Evolutionary conservation across 2,329 filamentous ascomycete genomes (phyloP).

Genomic region (Rugonectria rugulosa): DNA sequence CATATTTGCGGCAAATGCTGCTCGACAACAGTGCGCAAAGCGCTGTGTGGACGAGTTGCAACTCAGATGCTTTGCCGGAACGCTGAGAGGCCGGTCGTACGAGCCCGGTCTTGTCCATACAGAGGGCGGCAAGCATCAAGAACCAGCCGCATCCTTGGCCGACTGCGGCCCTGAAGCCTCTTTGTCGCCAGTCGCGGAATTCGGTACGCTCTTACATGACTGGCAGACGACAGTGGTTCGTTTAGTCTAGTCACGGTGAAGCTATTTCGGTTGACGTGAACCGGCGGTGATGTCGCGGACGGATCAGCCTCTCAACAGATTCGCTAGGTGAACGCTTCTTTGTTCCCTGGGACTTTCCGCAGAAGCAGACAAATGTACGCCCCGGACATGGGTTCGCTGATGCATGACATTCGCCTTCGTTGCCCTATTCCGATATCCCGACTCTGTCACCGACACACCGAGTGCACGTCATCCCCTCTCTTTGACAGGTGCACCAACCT

Average conservation of each 20-base stretch:
- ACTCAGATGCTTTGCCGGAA: constrained; percentile 15
- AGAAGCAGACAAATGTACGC: no score
- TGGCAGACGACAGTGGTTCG: constrained; percentile 16
- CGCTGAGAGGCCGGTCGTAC: constrained; percentile 29
- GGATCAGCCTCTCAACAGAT: constrained; percentile 14
- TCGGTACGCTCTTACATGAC: neutral
- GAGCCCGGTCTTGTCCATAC: constrained; percentile 4
- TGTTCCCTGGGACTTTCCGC: neutral
- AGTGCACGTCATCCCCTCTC: constrained; percentile 13
- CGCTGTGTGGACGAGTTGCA: constrained; percentile 8
- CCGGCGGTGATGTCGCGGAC: constrained; percentile 16
- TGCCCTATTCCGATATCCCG: constrained; percentile 11
- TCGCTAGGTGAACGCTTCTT: neutral
- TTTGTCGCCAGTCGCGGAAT: neutral
- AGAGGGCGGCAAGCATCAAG: neutral
- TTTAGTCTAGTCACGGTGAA: constrained; percentile 6
- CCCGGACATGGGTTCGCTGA: constrained; percentile 15
- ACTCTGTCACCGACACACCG: constrained; percentile 3
- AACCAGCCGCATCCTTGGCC: constrained; percentile 7
- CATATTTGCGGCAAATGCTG: no score
- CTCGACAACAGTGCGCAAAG: constrained; percentile 14
- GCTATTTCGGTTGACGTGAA: neutral
- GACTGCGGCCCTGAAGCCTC: constrained; percentile 1
- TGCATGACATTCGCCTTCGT: constrained; percentile 9
- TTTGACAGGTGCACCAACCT: neutral